Evolutionary conservation across 2,329 filamentous ascomycete genomes (phyloP).

Genomic region (Clathrospora elynae): DNA sequence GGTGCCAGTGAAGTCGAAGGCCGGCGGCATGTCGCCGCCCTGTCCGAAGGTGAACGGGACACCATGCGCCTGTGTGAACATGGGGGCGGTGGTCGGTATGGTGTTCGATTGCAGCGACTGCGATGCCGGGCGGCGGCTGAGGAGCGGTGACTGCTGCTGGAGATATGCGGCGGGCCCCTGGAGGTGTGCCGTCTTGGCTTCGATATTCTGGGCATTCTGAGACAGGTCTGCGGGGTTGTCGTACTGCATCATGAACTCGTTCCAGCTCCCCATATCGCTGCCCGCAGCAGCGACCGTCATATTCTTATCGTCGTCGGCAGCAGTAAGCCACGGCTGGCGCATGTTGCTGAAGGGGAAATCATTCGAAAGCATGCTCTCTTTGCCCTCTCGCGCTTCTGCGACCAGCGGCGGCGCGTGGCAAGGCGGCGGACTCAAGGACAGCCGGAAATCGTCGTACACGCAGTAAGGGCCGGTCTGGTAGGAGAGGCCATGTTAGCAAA

Average conservation of each 20-base stretch:
- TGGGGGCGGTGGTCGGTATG: constrained; percentile 31
- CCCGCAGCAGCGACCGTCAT: constrained; percentile 38
- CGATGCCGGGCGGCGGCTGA: constrained; percentile 35
- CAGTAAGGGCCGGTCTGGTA: constrained; percentile 48
- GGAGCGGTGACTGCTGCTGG: constrained; percentile 34
- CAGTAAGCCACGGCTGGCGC: constrained; percentile 45
- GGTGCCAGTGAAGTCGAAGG: constrained; percentile 43
- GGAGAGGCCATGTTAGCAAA: constrained; percentile 33
- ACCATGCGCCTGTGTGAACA: constrained; percentile 25
- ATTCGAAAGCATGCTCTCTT: constrained; percentile 44
- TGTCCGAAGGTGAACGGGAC: constrained; percentile 45
- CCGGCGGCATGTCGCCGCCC: constrained; percentile 35
- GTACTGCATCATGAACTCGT: constrained; percentile 57
- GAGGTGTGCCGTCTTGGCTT: constrained; percentile 31
- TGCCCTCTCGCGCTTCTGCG: constrained; percentile 9
- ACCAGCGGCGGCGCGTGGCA: constrained; percentile 11
- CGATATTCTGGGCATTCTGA: constrained; percentile 30
- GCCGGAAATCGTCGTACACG: constrained; percentile 45
- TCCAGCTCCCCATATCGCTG: constrained; percentile 49
- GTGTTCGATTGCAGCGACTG: constrained; percentile 28
- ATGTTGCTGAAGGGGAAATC: constrained; percentile 42
- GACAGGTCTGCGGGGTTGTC: constrained; percentile 49
- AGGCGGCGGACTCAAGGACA: constrained; percentile 28
- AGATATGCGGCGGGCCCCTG: constrained; percentile 38
- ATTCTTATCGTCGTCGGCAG: constrained; percentile 42